Evolutionary conservation across 345 rosid genomes (phyloP).

Genomic region (Turritis glabra): DNA sequence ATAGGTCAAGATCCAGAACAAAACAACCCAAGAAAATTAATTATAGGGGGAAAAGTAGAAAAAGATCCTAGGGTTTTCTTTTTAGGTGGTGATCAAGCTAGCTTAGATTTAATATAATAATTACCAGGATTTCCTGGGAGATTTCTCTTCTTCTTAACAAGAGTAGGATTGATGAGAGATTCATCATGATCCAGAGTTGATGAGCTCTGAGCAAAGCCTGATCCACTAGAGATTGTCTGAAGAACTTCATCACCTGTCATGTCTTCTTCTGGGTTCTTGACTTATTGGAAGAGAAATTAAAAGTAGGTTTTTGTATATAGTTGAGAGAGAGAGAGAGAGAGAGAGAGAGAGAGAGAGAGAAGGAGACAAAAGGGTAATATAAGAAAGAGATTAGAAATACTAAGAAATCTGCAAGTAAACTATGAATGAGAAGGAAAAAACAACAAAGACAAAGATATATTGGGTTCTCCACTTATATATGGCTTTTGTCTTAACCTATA

Average conservation of each 20-base stretch:
- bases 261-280: conserved; percentile 32
- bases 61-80: conserved; percentile 31
- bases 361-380: conserved; percentile 30
- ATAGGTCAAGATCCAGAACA: conserved; percentile 27
- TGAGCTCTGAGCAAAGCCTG: conserved; percentile 45
- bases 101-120: neutral
- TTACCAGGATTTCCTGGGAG: conserved; percentile 95
- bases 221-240: conserved; percentile 42
- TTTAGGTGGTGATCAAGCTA: conserved; percentile 20
- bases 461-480: conserved; percentile 42
- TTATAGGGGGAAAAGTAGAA: neutral
- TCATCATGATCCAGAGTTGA: conserved; percentile 38
- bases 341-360: conserved; percentile 28
- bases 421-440: conserved; percentile 25
- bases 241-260: conserved; percentile 53
- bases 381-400: conserved; percentile 23
- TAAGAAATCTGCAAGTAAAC: conserved; percentile 30
- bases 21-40: conserved; percentile 6
- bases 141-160: conserved; percentile 83
- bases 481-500: conserved; percentile 27
- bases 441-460: conserved; percentile 37
- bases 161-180: conserved; percentile 44
- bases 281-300: conserved; percentile 37
- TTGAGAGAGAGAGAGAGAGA: conserved; percentile 22
- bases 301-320: conserved; percentile 40